Percentiles rank a stretch among this genome's conserved stretches.
These are phyloP conservation scores for Abrus pulchellus DNA, from an alignment of 306 rosid genomes.

Conservation along the genomic window DNA sequence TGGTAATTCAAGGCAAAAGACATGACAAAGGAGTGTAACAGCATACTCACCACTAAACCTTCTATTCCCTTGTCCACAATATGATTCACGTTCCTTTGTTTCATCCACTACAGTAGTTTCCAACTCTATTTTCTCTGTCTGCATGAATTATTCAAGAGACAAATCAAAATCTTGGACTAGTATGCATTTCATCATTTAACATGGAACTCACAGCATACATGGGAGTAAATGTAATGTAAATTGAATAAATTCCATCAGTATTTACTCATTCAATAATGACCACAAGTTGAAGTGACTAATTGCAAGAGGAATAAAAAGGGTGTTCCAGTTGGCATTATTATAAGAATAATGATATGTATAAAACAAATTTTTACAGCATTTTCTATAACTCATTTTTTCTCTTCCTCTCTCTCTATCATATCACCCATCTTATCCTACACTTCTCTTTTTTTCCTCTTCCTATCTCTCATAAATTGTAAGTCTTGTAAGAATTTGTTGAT, in stretches of 20 bases:
- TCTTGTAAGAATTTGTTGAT: too few relatives aligned
- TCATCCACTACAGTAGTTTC: conserved; percentile 98
- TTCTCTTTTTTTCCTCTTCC: too few relatives aligned
- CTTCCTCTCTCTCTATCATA: too few relatives aligned
- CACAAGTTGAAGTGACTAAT: background rate
- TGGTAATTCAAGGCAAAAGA: conserved; percentile 23
- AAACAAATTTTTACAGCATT: too few relatives aligned
- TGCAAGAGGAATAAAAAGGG: background rate
- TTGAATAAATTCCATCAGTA: conserved; percentile 26
- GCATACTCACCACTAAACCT: conserved; percentile 87
- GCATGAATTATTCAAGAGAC: conserved; percentile 45
- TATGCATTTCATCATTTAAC: conserved; percentile 33
- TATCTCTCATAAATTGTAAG: too few relatives aligned
- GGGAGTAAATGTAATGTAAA: conserved; percentile 8
- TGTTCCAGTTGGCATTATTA: background rate
- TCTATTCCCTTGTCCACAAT: conserved; percentile 89
- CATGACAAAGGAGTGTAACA: conserved; percentile 26
- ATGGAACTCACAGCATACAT: conserved; percentile 18
- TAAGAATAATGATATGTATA: too few relatives aligned
- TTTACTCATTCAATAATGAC: background rate
- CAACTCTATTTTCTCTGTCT: conserved; percentile 98
- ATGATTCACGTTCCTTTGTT: conserved; percentile 98
- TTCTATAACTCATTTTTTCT: too few relatives aligned
- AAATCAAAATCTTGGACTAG: conserved; percentile 34
- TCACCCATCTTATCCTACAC: too few relatives aligned